Evolutionary conservation across 148 eudicot species (phyloP).

Genomic region (Dysphania ambrosioides): DNA sequence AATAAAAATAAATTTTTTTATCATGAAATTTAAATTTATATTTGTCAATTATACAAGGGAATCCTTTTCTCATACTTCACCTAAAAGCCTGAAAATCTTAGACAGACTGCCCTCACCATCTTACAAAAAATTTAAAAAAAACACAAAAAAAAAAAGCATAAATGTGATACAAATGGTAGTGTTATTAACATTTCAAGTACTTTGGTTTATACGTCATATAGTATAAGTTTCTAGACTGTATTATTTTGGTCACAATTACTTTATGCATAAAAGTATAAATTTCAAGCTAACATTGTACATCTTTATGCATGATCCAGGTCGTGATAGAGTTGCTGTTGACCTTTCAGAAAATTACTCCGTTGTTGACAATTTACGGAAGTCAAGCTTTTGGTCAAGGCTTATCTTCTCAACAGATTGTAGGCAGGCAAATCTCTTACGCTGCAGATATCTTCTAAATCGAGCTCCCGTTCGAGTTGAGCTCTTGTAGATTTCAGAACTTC

Average conservation of each 20-base stretch:
- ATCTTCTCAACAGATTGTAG: constrained; percentile 65
- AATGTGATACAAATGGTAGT: too few species aligned
- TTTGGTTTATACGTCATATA: too few species aligned
- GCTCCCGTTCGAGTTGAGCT: constrained; percentile 78
- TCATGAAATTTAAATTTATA: too few species aligned
- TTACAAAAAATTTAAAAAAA: too few species aligned
- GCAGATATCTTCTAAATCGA: constrained; percentile 66
- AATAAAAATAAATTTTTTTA: too few species aligned
- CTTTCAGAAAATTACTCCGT: background rate
- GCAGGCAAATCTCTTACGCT: constrained; percentile 80
- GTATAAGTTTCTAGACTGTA: too few species aligned
- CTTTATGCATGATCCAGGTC: background rate
- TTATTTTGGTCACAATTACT: background rate
- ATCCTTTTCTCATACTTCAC: too few species aligned
- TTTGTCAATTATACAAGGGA: too few species aligned
- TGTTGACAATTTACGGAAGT: constrained; percentile 8
- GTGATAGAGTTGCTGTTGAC: background rate
- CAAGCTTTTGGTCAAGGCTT: constrained; percentile 8
- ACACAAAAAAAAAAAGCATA: too few species aligned
- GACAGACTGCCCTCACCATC: too few species aligned
- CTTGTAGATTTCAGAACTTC: constrained; percentile 90
- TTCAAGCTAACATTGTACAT: background rate
- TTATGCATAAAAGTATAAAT: background rate
- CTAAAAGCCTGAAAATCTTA: too few species aligned
- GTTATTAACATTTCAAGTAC: too few species aligned